Base-by-base conservation (phyloP, 164 flowering plant genomes). In the Houttuynia cordata region DNA sequence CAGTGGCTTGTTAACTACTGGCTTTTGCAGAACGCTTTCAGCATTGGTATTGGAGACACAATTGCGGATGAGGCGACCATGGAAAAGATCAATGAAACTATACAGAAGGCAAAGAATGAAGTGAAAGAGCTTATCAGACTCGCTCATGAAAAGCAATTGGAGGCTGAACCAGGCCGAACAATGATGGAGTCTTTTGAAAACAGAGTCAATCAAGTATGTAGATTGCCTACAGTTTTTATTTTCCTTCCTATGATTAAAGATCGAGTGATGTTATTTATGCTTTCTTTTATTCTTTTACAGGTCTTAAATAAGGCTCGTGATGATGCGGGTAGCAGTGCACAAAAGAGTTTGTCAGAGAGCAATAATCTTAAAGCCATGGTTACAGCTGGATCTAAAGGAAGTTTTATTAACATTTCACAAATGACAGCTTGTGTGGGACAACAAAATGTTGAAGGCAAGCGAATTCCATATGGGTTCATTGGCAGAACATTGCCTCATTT, bases 371-470 rank as follows among this genome's bases (percentile, higher is more conserved):
- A 93, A 75, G 99, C 99, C 22, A 93, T 93, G 97, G 99, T 93
- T 39, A 93, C 97, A 10, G 99, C 97, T 20, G 99, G 99, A 21
- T 93, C 99, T 3, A 93, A 93, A 67, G 97, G 99, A 68, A 93
- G 97, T 90, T 93, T 93, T 62, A 93, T 93, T 69, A 93, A 93
- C 67, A 93, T 93, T 60, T 93, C 99, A 2, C 99, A 93, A 76
- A 93, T 93, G 99, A 93, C 97, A 79, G 97, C 99, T 69, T 93
- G 99, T 85, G 97, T 93, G 74, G 99, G 99, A n/a, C 97, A 93
- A 81, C 99, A 93, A 75, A 93, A 93, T 73, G 99, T 93, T 66
- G 99, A 93, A 74, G 99, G 99, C 22, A 93, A 93, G 68, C 96
- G 99, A 40, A 93, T 91, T 23, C 97, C 99, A 23, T 93, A 70